These are phyloP conservation scores for Danielozyma ontarioensis DNA, from an alignment of 805 yeast genomes.

Conservation along the genomic window DNA sequence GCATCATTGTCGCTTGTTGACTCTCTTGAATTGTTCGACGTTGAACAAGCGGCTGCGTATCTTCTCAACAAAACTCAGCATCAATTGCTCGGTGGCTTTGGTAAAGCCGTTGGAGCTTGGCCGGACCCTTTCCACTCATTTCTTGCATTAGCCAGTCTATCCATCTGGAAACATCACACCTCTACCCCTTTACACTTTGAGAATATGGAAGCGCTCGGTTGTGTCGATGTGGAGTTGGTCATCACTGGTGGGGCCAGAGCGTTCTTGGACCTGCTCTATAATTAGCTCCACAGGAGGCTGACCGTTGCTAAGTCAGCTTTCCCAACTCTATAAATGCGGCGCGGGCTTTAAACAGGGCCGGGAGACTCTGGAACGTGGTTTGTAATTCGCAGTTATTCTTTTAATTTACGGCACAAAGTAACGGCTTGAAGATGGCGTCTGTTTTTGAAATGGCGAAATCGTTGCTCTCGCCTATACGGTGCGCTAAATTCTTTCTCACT, in stretches of 20 bases:
- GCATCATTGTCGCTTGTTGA: constrained; percentile 50
- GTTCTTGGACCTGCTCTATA: no score
- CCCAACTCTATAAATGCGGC: no score
- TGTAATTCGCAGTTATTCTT: no score
- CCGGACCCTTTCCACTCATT: constrained; percentile 72
- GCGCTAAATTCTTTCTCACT: no score
- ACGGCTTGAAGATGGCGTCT: no score
- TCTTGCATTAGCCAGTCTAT: constrained; percentile 53
- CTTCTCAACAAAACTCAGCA: constrained; percentile 57
- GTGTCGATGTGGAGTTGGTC: constrained; percentile 10
- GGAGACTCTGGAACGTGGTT: no score
- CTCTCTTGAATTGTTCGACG: constrained; percentile 29
- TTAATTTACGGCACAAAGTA: no score
- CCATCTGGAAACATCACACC: constrained; percentile 27
- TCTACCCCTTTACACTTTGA: constrained; percentile 1
- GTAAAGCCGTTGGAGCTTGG: constrained; percentile 54
- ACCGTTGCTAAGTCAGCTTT: no score
- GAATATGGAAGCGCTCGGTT: constrained; percentile 4
- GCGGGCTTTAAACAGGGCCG: no score
- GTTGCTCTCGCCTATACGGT: no score
- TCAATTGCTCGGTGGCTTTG: constrained; percentile 68
- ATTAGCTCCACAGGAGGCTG: no score
- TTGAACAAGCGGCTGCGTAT: constrained; percentile 32
- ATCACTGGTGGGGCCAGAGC: constrained; percentile 4
- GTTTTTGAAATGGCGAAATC: no score